Conservation (phyloP, 345 rosid genomes). For the Jatropha curcas region DNA sequence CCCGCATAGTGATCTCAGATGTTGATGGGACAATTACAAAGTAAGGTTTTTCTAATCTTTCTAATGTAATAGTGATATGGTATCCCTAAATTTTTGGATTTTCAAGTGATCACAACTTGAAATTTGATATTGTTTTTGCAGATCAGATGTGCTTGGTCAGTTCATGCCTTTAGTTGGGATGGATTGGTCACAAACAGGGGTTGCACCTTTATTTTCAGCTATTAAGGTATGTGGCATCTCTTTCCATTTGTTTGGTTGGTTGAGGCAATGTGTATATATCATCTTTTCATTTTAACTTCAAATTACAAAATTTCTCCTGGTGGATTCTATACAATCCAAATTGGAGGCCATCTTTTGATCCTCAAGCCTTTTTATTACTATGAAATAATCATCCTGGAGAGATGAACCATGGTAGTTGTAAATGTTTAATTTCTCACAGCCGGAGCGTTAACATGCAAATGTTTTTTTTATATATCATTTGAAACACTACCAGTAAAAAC, state of each 20-base stretch:
- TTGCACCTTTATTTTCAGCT: constrained; percentile 84
- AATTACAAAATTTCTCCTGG: not conserved
- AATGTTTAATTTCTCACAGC: not conserved
- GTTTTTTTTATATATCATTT: not conserved
- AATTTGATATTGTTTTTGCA: constrained; percentile 31
- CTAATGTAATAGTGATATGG: not conserved
- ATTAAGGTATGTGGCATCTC: constrained; percentile 64
- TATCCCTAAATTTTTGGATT: not conserved
- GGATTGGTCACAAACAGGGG: constrained; percentile 97
- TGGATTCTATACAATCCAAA: not conserved
- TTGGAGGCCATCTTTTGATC: not conserved
- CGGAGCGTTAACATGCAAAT: not conserved
- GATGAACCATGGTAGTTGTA: not conserved
- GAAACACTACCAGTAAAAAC: not conserved
- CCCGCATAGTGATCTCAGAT: constrained; percentile 87
- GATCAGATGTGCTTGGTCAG: constrained; percentile 98
- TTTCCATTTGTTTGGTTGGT: constrained; percentile 8
- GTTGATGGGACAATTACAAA: constrained; percentile 98
- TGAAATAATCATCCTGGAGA: not conserved
- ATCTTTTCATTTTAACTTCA: not conserved
- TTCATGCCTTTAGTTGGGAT: constrained; percentile 96
- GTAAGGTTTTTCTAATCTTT: constrained; percentile 47
- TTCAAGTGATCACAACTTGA: not conserved
- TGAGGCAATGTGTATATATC: not conserved
- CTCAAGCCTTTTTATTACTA: not conserved